Percentiles rank a stretch among this genome's conserved stretches.
These are phyloP conservation scores for Aphanomyces astaci DNA, from an alignment of 352 stramenopile species.

Conservation along the genomic window DNA sequence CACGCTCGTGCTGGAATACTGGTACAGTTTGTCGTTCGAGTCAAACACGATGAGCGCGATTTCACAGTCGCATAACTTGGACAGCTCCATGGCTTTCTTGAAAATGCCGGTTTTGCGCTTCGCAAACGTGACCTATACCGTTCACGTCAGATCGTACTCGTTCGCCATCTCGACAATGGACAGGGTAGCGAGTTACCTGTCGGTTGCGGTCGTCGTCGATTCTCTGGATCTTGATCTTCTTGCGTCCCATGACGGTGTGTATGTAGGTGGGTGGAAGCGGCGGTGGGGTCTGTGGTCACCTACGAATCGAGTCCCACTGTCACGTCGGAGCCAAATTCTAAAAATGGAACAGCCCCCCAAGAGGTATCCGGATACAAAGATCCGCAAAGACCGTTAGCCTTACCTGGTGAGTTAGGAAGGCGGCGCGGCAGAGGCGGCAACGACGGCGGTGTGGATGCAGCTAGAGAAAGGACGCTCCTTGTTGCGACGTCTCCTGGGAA, in stretches of 20 bases:
- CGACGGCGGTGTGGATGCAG: background rate
- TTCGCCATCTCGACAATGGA: background rate
- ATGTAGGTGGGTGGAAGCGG: background rate
- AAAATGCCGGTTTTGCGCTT: constrained; percentile 82
- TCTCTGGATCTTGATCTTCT: constrained; percentile 85
- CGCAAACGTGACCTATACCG: constrained; percentile 51
- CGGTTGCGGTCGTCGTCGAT: constrained; percentile 82
- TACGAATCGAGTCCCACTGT: constrained; percentile 9
- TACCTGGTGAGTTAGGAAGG: background rate
- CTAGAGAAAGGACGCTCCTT: background rate
- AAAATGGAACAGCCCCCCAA: constrained; percentile 4
- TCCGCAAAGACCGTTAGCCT: background rate
- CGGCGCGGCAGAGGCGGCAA: background rate
- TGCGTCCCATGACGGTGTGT: constrained; percentile 72
- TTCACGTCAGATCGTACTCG: background rate
- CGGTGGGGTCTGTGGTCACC: constrained; percentile 1
- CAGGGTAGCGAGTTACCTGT: constrained; percentile 29
- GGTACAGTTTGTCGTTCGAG: constrained; percentile 79
- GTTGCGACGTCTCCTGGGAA: no score
- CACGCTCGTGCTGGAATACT: constrained; percentile 75
- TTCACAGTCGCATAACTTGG: constrained; percentile 81
- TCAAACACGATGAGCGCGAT: constrained; percentile 83
- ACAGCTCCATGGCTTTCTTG: constrained; percentile 83
- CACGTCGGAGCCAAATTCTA: constrained; percentile 7
- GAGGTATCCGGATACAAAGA: constrained; percentile 12